These are phyloP conservation scores for Neurospora sp. DNA, from an alignment of 495 filamentous ascomycete species.

Conservation along the genomic window DNA sequence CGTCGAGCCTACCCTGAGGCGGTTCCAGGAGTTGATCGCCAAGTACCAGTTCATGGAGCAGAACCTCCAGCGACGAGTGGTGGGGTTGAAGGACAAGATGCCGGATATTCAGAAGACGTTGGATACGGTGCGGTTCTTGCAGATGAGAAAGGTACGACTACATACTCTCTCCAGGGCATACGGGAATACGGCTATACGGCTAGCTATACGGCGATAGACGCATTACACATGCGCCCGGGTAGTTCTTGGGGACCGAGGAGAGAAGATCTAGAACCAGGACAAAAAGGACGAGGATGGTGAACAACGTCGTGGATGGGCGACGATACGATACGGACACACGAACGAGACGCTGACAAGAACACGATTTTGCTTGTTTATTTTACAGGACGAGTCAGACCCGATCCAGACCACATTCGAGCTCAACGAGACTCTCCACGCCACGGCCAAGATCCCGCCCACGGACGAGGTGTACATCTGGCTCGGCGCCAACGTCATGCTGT, in stretches of 20 bases:
- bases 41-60: constrained; percentile 99
- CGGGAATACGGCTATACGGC: background rate
- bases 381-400: constrained; percentile 42
- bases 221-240: background rate
- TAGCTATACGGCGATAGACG: background rate
- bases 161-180: background rate
- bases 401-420: constrained; percentile 91
- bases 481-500: constrained; percentile 95
- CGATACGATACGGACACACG: background rate
- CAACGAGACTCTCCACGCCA: constrained; percentile 91
- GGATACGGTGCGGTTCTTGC: constrained; percentile 80
- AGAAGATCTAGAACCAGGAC: background rate
- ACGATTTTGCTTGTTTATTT: background rate
- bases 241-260: background rate
- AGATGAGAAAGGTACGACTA: constrained; percentile 47
- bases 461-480: constrained; percentile 97
- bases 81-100: constrained; percentile 83
- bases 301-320: background rate
- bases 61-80: constrained; percentile 75
- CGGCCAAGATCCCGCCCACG: constrained; percentile 66
- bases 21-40: constrained; percentile 98
- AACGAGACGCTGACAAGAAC: background rate
- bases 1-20: constrained; percentile 80
- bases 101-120: constrained; percentile 97
- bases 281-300: background rate